Evolutionary conservation across 140 eudicot genomes (phyloP).

Genomic region (Anethum foeniculum): DNA sequence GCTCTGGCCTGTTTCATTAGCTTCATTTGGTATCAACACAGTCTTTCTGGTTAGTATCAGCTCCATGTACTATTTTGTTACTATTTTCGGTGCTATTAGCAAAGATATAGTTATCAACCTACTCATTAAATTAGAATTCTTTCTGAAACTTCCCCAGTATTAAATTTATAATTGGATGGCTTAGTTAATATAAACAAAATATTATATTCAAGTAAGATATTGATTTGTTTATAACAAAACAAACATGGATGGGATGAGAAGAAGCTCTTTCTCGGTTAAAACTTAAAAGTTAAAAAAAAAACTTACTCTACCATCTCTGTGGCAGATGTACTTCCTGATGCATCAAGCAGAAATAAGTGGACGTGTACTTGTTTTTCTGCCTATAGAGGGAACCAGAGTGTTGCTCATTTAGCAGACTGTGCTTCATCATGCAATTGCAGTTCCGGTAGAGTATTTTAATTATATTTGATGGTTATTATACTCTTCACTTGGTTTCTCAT

Average conservation of each 20-base stretch:
- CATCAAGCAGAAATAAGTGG: constrained; percentile 50
- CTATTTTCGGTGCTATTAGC: neutral
- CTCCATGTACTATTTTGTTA: neutral
- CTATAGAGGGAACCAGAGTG: constrained; percentile 28
- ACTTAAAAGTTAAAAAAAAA: neutral
- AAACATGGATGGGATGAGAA: neutral
- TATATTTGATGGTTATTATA: neutral
- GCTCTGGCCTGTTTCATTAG: constrained; percentile 40
- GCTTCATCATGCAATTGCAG: constrained; percentile 79
- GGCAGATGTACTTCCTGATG: constrained; percentile 37
- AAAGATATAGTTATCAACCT: neutral
- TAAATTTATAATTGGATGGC: neutral
- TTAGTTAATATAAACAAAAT: neutral
- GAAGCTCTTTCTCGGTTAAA: neutral
- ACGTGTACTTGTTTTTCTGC: constrained; percentile 58
- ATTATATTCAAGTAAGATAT: neutral
- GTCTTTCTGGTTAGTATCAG: constrained; percentile 45
- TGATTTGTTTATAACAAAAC: neutral
- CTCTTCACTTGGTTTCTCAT: neutral
- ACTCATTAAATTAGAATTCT: neutral
- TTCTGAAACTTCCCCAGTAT: neutral
- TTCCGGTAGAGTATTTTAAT: constrained; percentile 41
- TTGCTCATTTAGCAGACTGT: constrained; percentile 39
- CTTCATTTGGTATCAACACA: constrained; percentile 44
- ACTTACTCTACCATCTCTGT: constrained; percentile 15